Evolutionary conservation across 2,329 filamentous ascomycete genomes (phyloP), one percentile per base, ranked within the genome.

Genomic region (Aquanectria penicillioides): DNA sequence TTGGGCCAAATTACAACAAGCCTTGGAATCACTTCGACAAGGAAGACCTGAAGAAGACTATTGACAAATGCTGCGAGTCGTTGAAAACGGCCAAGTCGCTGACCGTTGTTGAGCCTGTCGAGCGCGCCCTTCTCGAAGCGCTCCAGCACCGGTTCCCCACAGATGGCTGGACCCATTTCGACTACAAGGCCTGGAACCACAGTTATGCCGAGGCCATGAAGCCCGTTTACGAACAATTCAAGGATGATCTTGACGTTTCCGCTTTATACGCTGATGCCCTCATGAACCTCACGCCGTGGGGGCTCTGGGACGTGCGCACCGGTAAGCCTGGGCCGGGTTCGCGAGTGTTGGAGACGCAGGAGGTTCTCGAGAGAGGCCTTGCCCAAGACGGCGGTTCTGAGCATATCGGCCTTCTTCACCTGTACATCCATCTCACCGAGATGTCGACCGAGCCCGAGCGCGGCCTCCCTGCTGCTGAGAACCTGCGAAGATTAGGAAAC

Each of bases 341-440:
- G 2, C 68, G 73, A 13, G 75, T 73, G 0, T 37, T 71, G n/a
- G 73, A 77, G 52, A 71, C 71, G 20, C 71, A 75, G 53, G 55
- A 66, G 6, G 66, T 76, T 7, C 65, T 79, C 8, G 76, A 79
- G 61, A 68, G 71, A 4, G 87, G 86, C 0, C 74, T 94, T 15
- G 77, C 80, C 3, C 68, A 69, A 2, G 57, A 66, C 0, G 70
- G 67, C 5, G 76, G 76, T 1, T 71, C 78, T 4, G 65, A 77
- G 6, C 91, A 95, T 67, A 88, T 91, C 0, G 91, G 90, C 0
- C 73, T 93, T 0, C 78, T 93, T 6, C 91, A 94, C 71, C 75
- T 92, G 26, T 93, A 93, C 72, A 90, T 93, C 33, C 90, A 93
- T 66, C 82, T 92, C 4, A 90, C 92, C 80, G 90, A 93, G 69